A percentile compares a stretch with the other conserved stretches of the same genome.
Conservation (phyloP, 2,329 filamentous ascomycete genomes). For the Colletotrichum falcatum region DNA sequence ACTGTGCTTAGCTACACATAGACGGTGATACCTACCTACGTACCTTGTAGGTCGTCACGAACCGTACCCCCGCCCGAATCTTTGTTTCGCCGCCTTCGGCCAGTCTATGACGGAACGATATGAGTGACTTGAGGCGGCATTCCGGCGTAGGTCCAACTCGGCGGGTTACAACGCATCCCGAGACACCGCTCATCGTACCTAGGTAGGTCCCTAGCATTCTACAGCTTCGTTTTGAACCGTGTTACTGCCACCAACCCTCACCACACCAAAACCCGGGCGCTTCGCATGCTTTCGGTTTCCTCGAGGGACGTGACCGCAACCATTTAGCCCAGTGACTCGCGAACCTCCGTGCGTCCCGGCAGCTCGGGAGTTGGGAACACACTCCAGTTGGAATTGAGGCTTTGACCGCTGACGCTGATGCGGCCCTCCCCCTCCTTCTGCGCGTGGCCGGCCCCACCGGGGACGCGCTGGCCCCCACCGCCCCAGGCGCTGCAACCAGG, state of each 20-base stretch:
- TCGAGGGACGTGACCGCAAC: constrained; percentile 15
- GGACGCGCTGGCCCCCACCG: not conserved
- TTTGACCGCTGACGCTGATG: constrained; percentile 20
- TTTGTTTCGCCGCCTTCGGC: not conserved
- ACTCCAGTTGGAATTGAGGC: not conserved
- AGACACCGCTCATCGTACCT: no score
- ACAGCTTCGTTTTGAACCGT: not conserved
- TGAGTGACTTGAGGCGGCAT: constrained; percentile 10
- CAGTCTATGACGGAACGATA: not conserved
- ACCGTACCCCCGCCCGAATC: not conserved
- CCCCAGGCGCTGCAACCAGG: no score
- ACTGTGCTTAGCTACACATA: no score
- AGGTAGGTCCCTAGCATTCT: not conserved
- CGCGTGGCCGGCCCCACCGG: not conserved
- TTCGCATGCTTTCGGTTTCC: not conserved
- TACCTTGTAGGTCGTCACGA: no score
- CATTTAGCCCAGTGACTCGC: constrained; percentile 6
- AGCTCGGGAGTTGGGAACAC: not conserved
- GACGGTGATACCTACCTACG: not conserved
- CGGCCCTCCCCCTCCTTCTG: not conserved
- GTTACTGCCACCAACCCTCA: not conserved
- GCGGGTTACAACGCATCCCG: not conserved
- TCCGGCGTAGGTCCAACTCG: not conserved
- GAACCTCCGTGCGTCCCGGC: constrained; percentile 7
- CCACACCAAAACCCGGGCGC: not conserved